Conservation (phyloP, 371 early-diverging fungal species). For the Haplosporangium sp. region DNA sequence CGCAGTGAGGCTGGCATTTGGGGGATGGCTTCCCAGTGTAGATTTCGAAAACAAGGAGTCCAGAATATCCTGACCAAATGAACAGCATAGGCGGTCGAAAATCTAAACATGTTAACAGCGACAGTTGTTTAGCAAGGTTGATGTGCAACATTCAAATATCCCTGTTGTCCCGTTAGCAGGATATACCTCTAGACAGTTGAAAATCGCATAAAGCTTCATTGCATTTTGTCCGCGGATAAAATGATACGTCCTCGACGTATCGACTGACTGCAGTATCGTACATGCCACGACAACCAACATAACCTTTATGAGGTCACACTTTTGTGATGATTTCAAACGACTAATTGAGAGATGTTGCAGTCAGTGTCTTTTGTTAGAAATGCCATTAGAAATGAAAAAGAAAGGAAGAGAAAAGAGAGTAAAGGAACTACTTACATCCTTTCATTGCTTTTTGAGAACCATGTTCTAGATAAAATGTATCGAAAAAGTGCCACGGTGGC, state of each 20-base stretch:
- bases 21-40: constrained; percentile 63
- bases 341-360: constrained; percentile 1
- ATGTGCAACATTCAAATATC: background rate
- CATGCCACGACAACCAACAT: constrained; percentile 79
- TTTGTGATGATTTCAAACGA: constrained; percentile 80
- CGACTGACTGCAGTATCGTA: constrained; percentile 79
- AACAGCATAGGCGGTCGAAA: constrained; percentile 91
- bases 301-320: constrained; percentile 89
- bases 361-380: background rate
- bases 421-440: constrained; percentile 12
- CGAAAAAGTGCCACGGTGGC: constrained; percentile 67
- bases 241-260: constrained; percentile 94
- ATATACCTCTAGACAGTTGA: constrained; percentile 90
- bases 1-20: constrained; percentile 54
- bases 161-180: no score
- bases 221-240: constrained; percentile 94
- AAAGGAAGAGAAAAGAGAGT: background rate
- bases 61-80: constrained; percentile 94
- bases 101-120: constrained; percentile 60
- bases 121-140: background rate
- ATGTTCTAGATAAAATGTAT: constrained; percentile 53
- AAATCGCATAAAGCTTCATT: constrained; percentile 97
- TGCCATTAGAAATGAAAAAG: background rate
- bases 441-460: constrained; percentile 36
- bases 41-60: constrained; percentile 89